Base-by-base conservation (phyloP, 2,329 filamentous ascomycete species). In the Hypomyces perniciosus region DNA sequence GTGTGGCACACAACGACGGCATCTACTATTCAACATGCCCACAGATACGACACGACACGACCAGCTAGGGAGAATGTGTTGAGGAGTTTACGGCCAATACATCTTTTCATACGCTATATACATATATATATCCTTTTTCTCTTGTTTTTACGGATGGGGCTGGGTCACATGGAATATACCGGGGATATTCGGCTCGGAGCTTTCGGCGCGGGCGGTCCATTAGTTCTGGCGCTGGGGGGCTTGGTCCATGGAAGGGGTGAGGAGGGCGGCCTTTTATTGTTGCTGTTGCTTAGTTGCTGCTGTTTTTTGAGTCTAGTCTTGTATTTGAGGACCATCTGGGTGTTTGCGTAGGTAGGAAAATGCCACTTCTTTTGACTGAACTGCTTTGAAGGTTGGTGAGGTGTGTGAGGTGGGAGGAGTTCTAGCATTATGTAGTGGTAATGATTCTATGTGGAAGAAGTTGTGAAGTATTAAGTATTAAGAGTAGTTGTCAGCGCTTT, bases 161-260 rank as follows among this genome's bases (percentile, higher is more conserved):
- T 2, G 20, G 20, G 20, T 20, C 20, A 2, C 20, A 20, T 20
- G 20, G 20, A 20, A 20, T 20, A 20, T 20, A 20, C 20, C 20
- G 20, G 44, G 40, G 28, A 20, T 26, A n/a, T 20, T 12, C 8
- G 30, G 39, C 4, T 8, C 30, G 30, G 12, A 39, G 30, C 20
- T 42, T 39, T 46, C 33, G 27, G 29, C 33, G 37, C 29, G 38
- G 9, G 20, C 13, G 45, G 45, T 9, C 27, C 31, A 39, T 31
- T 47, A 26, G 27, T 47, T 47, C 45, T 40, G 45, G 45, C 45
- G 45, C 45, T 47, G 28, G 13, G 28, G 6, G 44, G 29, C 8
- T 20, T 31, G 37, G 8, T 35, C 33, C 12, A 8, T 20, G 33
- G n/a, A 29, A 28, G 34, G 26, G 26, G 43, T 33, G 26, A 39